phyloP scores from a whole-genome alignment of 768 basidiomycete species.

The Serendipita vermifera region DNA sequence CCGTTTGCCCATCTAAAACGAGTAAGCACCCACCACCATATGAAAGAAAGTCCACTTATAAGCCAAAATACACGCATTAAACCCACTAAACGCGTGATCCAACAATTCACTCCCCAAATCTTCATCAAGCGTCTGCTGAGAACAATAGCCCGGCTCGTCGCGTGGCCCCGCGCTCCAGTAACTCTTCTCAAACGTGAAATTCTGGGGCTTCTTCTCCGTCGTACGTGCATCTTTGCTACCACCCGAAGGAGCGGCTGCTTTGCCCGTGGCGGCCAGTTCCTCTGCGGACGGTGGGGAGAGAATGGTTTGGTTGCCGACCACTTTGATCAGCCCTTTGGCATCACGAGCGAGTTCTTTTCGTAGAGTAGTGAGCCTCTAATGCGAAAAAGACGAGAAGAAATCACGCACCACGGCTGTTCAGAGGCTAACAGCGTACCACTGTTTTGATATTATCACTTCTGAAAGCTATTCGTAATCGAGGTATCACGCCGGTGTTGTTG shows the following conservation, averaged over 20 bases:
- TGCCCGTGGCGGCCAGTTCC: not conserved
- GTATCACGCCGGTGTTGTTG: too few relatives aligned
- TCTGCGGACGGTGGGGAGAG: conserved; percentile 70
- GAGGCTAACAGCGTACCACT: too few relatives aligned
- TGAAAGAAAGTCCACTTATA: conserved; percentile 53
- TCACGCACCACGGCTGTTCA: too few relatives aligned
- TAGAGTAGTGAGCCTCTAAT: too few relatives aligned
- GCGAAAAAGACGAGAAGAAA: too few relatives aligned
- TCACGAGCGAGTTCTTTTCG: conserved; percentile 76
- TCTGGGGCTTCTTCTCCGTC: conserved; percentile 78
- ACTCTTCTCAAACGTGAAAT: conserved; percentile 92
- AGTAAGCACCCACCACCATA: conserved; percentile 13
- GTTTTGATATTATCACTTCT: too few relatives aligned
- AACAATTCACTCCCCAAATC: conserved; percentile 89
- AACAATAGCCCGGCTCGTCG: conserved; percentile 83
- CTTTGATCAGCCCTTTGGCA: conserved; percentile 85
- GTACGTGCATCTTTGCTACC: conserved; percentile 54
- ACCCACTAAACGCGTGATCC: conserved; percentile 90
- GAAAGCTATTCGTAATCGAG: too few relatives aligned
- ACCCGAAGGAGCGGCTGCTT: conserved; percentile 10
- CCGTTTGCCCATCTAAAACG: conserved; percentile 63
- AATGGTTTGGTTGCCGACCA: conserved; percentile 88
- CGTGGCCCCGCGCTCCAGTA: conserved; percentile 92
- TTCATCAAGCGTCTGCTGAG: conserved; percentile 76
- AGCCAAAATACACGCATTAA: conserved; percentile 97